Conservation (phyloP, 768 basidiomycete genomes). For the Pulveroboletus sp. region DNA sequence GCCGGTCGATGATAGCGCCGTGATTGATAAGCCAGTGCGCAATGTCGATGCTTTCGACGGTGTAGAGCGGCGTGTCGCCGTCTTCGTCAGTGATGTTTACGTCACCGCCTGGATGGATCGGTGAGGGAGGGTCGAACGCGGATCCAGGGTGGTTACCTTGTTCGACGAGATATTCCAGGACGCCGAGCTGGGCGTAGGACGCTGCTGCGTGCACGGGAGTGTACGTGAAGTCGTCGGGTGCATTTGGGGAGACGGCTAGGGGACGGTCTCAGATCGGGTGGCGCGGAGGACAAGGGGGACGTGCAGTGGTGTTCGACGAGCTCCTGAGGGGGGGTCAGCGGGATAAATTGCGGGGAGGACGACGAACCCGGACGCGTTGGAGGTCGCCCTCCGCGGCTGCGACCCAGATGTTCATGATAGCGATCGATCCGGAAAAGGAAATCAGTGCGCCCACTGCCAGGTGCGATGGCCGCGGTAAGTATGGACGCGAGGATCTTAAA, state of each 20-base stretch:
- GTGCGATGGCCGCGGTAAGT: too few relatives aligned
- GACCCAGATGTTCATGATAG: constrained; percentile 77
- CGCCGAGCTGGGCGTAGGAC: constrained; percentile 77
- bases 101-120: constrained; percentile 59
- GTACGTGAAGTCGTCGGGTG: constrained; percentile 68
- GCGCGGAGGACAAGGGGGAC: constrained; percentile 29
- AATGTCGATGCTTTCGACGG: constrained; percentile 76
- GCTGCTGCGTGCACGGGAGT: constrained; percentile 95
- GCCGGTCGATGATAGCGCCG: constrained; percentile 60
- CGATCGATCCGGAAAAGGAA: constrained; percentile 28
- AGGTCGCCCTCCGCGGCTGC: constrained; percentile 90
- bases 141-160: constrained; percentile 42
- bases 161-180: constrained; percentile 75
- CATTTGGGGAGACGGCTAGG: constrained; percentile 63
- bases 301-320: constrained; percentile 57
- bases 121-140: background rate
- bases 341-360: background rate
- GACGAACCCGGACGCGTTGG: constrained; percentile 62
- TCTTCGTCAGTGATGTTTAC: constrained; percentile 84
- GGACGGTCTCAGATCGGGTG: constrained; percentile 29
- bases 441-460: too few relatives aligned
- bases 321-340: constrained; percentile 36
- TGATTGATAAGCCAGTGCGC: constrained; percentile 76
- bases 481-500: constrained; percentile 23
- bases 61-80: constrained; percentile 89